Evolutionary conservation across 257 asterid species (phyloP), one percentile per base, ranked within the genome.

Genomic region (Linderniella brevidens): DNA sequence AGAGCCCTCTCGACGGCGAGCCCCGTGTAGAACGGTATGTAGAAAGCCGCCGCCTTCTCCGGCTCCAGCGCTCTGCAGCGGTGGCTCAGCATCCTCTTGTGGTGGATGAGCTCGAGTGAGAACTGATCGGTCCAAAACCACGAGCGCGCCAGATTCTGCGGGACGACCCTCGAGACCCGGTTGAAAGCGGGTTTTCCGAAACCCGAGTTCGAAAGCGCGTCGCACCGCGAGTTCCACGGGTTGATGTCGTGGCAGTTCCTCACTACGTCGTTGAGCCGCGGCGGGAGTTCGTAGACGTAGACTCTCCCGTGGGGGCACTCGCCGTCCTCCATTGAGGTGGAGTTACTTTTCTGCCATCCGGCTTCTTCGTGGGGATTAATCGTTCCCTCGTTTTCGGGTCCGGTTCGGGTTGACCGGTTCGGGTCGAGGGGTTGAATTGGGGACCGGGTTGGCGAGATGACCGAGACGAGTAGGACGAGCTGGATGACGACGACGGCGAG

Each of bases 71-170:
- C 76, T 46, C 83, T 52, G 40, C 92, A 80, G 51, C 36, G 19
- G 62, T 80, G 71, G 16, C 53, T 64, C 57, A 71, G 54, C 72
- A 85, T 73, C 8, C 96, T 67, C 53, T 59, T 60, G 62, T 81
- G 92, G 57, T 51, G 67, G 18, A 81, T 68, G 8, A 85, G 44
- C 67, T 81, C 93, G 11, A 70, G 48, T 0, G 93, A 64, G 25
- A 81, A 81, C 11, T 78, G 85, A 54, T 85, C 92, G 18, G 96
- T 85, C 86, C 86, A 78, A 39, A 50, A 72, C 96, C 93, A 85
- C 13, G 77, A 57, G 41, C 58, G 53, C 19, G 51, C 25, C 12
- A 74, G 48, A 40, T 59, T 64, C 18, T 18, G 48, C 51, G 95
- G 88, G 10, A 74, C 41, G 8, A 64, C 39, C 3, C 39, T 19